Base-by-base conservation (phyloP, 2,329 filamentous ascomycete genomes). In the Sarocladiaceae sp. region DNA sequence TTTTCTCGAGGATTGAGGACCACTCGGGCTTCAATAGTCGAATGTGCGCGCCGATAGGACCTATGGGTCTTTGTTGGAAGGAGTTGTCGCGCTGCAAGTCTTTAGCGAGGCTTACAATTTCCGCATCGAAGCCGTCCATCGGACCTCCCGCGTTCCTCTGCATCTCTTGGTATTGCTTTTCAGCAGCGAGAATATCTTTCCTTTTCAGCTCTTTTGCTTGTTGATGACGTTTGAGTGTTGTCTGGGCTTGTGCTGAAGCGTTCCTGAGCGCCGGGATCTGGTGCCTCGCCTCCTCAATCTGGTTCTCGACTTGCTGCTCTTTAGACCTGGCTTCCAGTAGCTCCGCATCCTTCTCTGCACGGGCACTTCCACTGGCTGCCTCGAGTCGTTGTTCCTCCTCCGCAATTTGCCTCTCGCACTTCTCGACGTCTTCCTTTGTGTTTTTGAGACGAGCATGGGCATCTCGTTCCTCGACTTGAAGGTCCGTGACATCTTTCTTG, bases 31-130 rank as follows among this genome's bases (percentile, higher is more conserved):
- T 82, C 27, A 80, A 67, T 19, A 98, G 68, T 51, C 80, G 82
- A 43, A 98, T 74, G 55, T 93, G 78, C 19, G 80, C 70, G 23
- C 90, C 93, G 12, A 97, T 70, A 1, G 93, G 93, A 0, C 93
- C 93, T 26, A 97, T 70, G 2, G 93, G 93, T 49, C 76, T 82
- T 33, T 76, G 68, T 19, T 70, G 67, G 57, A 94, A 97, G 72
- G 40, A 44, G 2, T 50, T 62, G 46, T 95, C 87, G n/a, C 70
- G 67, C 5, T 79, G 72, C 48, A 97, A 86, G n/a, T 74, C 74
- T 44, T 66, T 70, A 6, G 94, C 64, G 3, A 96, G 74, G 2
- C 69, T 64, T 1, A 73, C 70, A 55, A 94, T 76, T 32, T 73
- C 74, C 1, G 63, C 60, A 33, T 82, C 77, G 54, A 84, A 96